Evolutionary conservation across 805 yeast species (phyloP), one percentile per base, ranked within the genome.

Genomic region (Ogataea saltuana): DNA sequence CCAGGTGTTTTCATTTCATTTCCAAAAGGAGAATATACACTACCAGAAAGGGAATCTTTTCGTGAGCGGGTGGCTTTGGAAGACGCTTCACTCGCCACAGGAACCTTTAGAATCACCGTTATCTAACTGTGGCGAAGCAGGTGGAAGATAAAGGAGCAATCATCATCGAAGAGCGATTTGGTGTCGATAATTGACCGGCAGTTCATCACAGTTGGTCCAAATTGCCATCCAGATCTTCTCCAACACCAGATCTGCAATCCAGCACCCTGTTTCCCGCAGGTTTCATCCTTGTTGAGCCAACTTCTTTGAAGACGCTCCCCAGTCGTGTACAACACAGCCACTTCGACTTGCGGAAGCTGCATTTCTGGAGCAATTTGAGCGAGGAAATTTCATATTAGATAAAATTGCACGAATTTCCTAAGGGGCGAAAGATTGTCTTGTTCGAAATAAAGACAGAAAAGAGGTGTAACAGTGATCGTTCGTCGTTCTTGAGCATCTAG

Each of bases 261-360:
- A n/a, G n/a, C n/a, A n/a, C n/a, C n/a, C n/a, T n/a, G n/a, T n/a
- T n/a, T n/a, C n/a, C n/a, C 28, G 10, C 28, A 17, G 11, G 33
- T 30, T 30, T 9, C n/a, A 17, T 19, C 13, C 36, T 17, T 33
- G 12, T 9, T 4, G 11, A 11, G 10, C 17, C 16, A 7, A 16
- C 25, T 21, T 33, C 18, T n/a, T n/a, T n/a, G n/a, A n/a, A n/a
- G n/a, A n/a, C n/a, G n/a, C n/a, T 22, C 38, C 38, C 38, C 38
- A 22, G 38, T 34, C 38, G 38, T 34, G 38, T 34, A 22, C 38
- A 21, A 17, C 38, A 34, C 38, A 34, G 38, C 28, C 29, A 34
- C 21, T 11, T 30, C 33, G 21, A 23, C 12, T 34, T 22, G 15
- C 15, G 20, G 30, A 29, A 34, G 38, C 38, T 34, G 38, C 38